Conservation (phyloP, 2,329 filamentous ascomycete genomes). For the Aureobasidium uvarum region DNA sequence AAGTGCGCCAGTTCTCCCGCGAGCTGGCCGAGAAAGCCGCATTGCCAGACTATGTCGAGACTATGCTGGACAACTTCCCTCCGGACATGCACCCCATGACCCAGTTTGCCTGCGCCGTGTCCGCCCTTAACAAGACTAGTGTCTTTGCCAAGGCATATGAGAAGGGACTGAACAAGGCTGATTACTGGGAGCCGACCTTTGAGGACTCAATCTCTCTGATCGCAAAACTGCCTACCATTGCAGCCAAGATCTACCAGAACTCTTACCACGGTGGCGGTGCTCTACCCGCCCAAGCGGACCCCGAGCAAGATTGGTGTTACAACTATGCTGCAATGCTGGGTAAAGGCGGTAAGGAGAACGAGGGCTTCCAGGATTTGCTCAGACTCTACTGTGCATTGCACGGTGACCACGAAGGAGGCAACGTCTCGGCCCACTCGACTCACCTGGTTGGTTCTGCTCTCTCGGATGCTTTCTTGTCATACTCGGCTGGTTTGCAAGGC, state of each 20-base stretch:
- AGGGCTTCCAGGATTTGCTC: conserved; percentile 92
- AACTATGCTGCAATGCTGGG: conserved; percentile 97
- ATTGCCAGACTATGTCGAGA: conserved; percentile 77
- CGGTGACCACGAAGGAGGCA: conserved; percentile 97
- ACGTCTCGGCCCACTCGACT: conserved; percentile 92
- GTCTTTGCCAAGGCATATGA: conserved; percentile 93
- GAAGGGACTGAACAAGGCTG: conserved; percentile 84
- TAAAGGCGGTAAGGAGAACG: conserved; percentile 81
- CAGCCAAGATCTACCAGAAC: conserved; percentile 97
- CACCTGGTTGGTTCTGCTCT: conserved; percentile 94
- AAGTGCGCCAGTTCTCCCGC: conserved; percentile 78
- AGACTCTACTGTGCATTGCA: conserved; percentile 93
- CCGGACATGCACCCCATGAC: conserved; percentile 96
- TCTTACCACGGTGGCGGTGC: conserved; percentile 71
- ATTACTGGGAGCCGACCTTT: conserved; percentile 98
- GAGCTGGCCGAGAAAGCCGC: conserved; percentile 83
- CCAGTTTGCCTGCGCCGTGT: conserved; percentile 91
- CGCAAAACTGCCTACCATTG: conserved; percentile 94
- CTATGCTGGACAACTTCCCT: conserved; percentile 88
- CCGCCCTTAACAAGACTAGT: conserved; percentile 92
- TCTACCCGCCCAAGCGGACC: conserved; percentile 72
- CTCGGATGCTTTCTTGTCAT: conserved; percentile 92
- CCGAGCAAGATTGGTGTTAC: conserved; percentile 93
- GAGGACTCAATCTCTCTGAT: conserved; percentile 92
- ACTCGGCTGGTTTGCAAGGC: conserved; percentile 92